These are phyloP conservation scores for Suillus variegatus DNA, from an alignment of 768 basidiomycete genomes.

Conservation along the genomic window DNA sequence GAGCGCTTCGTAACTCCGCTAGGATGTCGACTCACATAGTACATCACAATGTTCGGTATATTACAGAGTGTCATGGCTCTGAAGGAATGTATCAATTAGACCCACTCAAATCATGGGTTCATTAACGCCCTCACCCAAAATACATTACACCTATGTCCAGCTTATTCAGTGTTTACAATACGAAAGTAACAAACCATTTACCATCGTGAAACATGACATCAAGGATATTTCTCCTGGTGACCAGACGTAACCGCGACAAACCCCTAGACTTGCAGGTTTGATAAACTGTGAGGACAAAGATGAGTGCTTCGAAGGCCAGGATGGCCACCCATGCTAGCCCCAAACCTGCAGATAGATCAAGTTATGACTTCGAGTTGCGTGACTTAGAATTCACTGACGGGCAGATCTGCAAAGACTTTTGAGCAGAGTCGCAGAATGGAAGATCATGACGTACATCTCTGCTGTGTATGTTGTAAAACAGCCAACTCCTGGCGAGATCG, in stretches of 20 bases:
- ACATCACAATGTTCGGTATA: constrained; percentile 46
- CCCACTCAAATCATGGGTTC: constrained; percentile 17
- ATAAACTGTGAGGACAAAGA: constrained; percentile 47
- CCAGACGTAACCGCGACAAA: constrained; percentile 18
- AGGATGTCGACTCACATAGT: constrained; percentile 29
- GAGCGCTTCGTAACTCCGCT: neutral
- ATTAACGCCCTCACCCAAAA: constrained; percentile 44
- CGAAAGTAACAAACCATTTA: constrained; percentile 25
- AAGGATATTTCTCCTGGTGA: constrained; percentile 35
- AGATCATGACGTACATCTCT: neutral
- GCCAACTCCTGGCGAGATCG: neutral
- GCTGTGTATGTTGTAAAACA: neutral
- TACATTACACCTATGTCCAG: constrained; percentile 49
- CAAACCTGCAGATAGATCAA: constrained; percentile 18
- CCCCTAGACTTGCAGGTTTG: constrained; percentile 43
- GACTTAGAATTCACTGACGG: neutral
- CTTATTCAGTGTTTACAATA: neutral
- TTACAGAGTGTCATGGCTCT: constrained; percentile 54
- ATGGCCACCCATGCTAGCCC: constrained; percentile 51
- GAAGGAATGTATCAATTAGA: neutral
- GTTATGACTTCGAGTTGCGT: neutral
- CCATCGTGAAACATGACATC: constrained; percentile 51
- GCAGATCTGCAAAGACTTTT: neutral
- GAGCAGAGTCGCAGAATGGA: neutral
- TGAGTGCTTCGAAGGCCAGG: constrained; percentile 48